Evolutionary conservation across 75 land plant genomes (phyloP), one percentile per base, ranked within the genome.

Genomic region (Chamaecyparis obtusa): DNA sequence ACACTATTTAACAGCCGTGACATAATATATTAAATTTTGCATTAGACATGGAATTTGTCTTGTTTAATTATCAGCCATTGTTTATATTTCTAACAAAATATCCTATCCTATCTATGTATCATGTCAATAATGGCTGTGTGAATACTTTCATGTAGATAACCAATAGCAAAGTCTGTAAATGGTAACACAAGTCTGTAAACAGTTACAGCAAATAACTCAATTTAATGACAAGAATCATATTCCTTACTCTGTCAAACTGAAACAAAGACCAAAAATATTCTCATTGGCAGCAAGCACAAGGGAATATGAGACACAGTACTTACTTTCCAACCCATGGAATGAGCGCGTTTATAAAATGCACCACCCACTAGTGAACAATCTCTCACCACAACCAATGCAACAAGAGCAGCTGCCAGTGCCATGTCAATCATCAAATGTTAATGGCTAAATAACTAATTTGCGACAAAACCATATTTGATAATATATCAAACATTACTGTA

Each of bases 311-410:
- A 44, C 41, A 21, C 41, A 41, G 27, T 55, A 48, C 85, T 83
- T 75, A 98, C 99, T 95, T 98, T n/a, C 98, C 97, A 95, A 35
- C 89, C 90, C 84, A 98, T 88, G 60, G 88, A 90, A 84, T 89
- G 91, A n/a, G 95, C 99, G 87, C 99, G 93, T 77, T 87, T 88
- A 87, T 93, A 91, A 60, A 96, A 78, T 27, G 94, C 95, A 86
- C 98, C 99, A 84, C 92, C 86, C 49, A 98, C 91, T 49, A 98
- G 98, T 57, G 83, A 92, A 87, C 87, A 94, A 89, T 96, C 99
- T 83, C 99, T 88, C 43, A 91, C 84, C 71, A 98, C 93, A 86
- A 98, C 93, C 67, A 98, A 86, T 14, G 88, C 93, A 86, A 98
- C 99, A 88, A 98, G 95, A 54, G 95, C 92, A 89, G 98, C 99